phyloP scores from a whole-genome alignment of 179 eudicot species.

The Camellia oleifera region DNA sequence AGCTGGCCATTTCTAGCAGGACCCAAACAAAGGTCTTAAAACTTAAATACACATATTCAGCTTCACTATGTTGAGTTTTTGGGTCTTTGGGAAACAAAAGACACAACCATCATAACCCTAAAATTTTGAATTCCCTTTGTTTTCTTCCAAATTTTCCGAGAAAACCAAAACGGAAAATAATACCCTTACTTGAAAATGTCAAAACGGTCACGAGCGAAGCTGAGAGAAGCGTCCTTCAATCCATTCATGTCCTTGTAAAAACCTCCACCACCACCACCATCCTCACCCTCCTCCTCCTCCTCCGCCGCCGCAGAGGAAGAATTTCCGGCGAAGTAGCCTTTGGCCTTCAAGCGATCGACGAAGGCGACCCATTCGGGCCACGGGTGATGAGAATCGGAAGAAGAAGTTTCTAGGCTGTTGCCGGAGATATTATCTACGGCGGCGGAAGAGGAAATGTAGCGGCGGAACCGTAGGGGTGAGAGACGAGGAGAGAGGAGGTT shows the following conservation, averaged over 20 bases:
- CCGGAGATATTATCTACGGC: conserved; percentile 14
- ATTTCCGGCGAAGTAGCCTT: conserved; percentile 51
- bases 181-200: conserved; percentile 60
- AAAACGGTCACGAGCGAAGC: conserved; percentile 77
- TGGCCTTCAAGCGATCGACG: conserved; percentile 57
- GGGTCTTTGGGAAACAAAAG: not conserved
- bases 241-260: conserved; percentile 43
- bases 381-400: conserved; percentile 37
- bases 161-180: not conserved
- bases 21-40: not conserved
- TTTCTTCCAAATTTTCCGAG: not conserved
- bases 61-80: not conserved
- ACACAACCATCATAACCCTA: not conserved
- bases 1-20: not conserved
- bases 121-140: not conserved
- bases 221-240: conserved; percentile 72
- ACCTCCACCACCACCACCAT: conserved; percentile 12
- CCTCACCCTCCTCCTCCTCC: not conserved
- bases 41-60: not conserved
- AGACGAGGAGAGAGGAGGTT: conserved; percentile 9
- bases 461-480: conserved; percentile 24
- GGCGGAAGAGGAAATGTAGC: conserved; percentile 20
- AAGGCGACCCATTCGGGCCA: conserved; percentile 97
- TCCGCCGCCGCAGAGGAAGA: conserved; percentile 6
- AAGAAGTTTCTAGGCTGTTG: conserved; percentile 11